These are phyloP conservation scores for Diutina sp. DNA, from an alignment of 1,139 yeast species.

Conservation along the genomic window DNA sequence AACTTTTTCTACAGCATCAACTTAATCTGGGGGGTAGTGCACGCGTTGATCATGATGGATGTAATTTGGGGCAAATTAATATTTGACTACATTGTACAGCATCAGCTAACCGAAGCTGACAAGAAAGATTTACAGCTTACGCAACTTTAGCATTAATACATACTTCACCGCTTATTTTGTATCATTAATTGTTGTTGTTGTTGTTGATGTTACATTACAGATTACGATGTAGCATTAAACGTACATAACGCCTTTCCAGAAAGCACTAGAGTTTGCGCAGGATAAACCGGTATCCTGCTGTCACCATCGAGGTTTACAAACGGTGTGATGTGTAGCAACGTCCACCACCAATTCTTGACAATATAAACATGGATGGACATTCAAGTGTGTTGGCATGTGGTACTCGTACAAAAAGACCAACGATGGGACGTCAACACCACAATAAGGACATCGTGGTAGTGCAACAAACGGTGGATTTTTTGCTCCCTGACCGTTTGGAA, in stretches of 20 bases:
- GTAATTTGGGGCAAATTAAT: constrained; percentile 73
- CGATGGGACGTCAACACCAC: background rate
- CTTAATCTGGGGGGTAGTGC: constrained; percentile 63
- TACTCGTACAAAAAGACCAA: background rate
- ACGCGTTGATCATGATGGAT: constrained; percentile 61
- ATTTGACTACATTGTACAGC: constrained; percentile 43
- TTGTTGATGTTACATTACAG: background rate
- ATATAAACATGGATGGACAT: background rate
- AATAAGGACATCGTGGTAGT: background rate
- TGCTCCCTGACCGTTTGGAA: background rate
- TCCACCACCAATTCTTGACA: background rate
- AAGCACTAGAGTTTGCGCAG: background rate
- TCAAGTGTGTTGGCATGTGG: background rate
- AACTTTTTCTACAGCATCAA: constrained; percentile 94
- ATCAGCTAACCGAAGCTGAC: background rate
- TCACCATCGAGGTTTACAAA: background rate
- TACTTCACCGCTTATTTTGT: background rate
- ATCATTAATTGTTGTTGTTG: background rate
- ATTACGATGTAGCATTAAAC: background rate
- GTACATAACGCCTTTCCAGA: background rate
- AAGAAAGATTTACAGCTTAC: background rate
- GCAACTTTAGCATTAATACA: background rate
- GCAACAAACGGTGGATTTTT: background rate
- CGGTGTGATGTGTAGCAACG: background rate
- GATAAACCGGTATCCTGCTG: background rate